Evolutionary conservation across 2,329 filamentous ascomycete genomes (phyloP), one percentile per base, ranked within the genome.

Genomic region (Colletotrichum sp.): DNA sequence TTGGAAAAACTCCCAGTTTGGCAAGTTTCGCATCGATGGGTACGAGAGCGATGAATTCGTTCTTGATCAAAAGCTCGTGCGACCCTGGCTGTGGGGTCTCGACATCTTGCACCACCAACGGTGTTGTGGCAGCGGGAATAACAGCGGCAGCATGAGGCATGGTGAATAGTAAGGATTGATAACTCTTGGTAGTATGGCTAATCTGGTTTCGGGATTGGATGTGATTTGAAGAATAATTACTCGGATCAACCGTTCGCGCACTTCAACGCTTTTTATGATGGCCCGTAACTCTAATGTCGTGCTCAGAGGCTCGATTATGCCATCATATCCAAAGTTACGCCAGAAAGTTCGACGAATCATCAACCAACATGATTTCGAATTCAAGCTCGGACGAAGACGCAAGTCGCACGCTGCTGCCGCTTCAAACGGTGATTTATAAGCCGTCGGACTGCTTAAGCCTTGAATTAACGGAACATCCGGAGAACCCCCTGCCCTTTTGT

Each of bases 11-110:
- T 15, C 57, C 77, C 3, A 69, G 52, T 64, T 80, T 82, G 34
- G 81, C 74, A n/a, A 81, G 66, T 24, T 82, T 82, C 15, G 78
- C 79, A 48, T 86, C 81, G 64, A 82, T 71, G 3, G 82, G 82
- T 34, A 81, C 80, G 13, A 83, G 78, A 9, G 78, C 79, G 16
- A 83, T 79, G 36, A 78, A 78, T 26, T 75, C 74, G 64, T 79
- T 81, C 64, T 80, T 79, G 43, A 83, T 75, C 18, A 82, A 71
- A 24, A 82, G 58, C 61, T 83, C 80, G 28, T 77, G 57, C 26
- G 76, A 71, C 1, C 75, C 78, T 9, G 78, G 79, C 30, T 78
- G 48, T 18, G 76, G 21, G 8, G 77, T 74, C 6, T 48, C 18
- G n/a, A 66, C 57, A 3, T 77, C 70, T 64, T 74, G 65, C 9